Evolutionary conservation across 495 filamentous ascomycete genomes (phyloP).

Genomic region (Opeltia flavorubescens): DNA sequence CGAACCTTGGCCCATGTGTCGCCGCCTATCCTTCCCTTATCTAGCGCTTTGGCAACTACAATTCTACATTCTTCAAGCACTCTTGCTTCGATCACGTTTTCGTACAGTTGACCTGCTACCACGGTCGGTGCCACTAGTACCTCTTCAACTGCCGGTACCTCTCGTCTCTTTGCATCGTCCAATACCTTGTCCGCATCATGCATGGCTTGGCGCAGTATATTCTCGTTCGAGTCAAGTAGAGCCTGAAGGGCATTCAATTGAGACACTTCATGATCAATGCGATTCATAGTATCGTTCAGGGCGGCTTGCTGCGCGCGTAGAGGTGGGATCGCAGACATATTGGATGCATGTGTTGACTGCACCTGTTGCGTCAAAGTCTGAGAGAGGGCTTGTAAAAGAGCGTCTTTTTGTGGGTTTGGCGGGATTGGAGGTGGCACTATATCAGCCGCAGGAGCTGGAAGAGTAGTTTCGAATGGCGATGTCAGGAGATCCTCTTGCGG

Average conservation of each 20-base stretch:
- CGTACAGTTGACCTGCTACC: conserved; percentile 83
- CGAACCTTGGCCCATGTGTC: conserved; percentile 64
- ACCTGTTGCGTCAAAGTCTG: conserved; percentile 51
- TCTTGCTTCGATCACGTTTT: conserved; percentile 70
- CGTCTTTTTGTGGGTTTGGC: conserved; percentile 92
- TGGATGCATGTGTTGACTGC: conserved; percentile 46
- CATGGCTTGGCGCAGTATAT: conserved; percentile 61
- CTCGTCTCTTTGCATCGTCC: conserved; percentile 37
- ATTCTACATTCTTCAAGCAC: conserved; percentile 75
- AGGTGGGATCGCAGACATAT: conserved; percentile 54
- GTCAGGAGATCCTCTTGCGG: conserved; percentile 58
- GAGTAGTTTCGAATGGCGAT: conserved; percentile 49
- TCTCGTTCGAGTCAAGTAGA: conserved; percentile 61
- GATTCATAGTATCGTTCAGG: conserved; percentile 49
- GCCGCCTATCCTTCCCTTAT: conserved; percentile 65
- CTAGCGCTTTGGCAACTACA: conserved; percentile 67
- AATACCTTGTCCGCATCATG: conserved; percentile 70
- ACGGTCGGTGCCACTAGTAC: conserved; percentile 88
- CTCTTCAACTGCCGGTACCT: conserved; percentile 65
- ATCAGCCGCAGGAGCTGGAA: conserved; percentile 39
- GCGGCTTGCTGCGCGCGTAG: conserved; percentile 68
- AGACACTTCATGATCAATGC: conserved; percentile 55
- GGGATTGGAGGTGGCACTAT: conserved; percentile 67
- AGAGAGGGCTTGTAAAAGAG: conserved; percentile 65
- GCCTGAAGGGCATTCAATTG: conserved; percentile 52